Evolutionary conservation across 176 grass and related monocot genomes (phyloP).

Genomic region (Cenchrus americanus): DNA sequence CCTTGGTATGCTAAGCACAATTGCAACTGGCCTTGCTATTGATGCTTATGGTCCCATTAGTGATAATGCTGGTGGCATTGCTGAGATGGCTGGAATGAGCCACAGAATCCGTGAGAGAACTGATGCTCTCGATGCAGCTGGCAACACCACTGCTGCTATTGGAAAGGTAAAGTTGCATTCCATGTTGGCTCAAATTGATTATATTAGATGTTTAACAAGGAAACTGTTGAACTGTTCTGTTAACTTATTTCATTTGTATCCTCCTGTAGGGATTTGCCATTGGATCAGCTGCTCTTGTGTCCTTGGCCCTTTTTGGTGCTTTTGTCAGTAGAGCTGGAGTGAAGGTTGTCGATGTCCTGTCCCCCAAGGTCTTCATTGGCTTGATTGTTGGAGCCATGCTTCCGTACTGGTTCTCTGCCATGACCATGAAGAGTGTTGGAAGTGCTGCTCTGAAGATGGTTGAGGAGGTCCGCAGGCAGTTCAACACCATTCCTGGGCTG

Average conservation of each 20-base stretch:
- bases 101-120: conserved; percentile 95
- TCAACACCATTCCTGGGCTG: conserved; percentile 81
- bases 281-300: conserved; percentile 87
- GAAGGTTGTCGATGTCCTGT: conserved; percentile 75
- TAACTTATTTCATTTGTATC: conserved; percentile 16
- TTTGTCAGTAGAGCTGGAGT: conserved; percentile 86
- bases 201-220: background rate
- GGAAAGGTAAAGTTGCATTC: conserved; percentile 61
- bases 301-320: conserved; percentile 81
- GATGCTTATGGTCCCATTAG: conserved; percentile 97
- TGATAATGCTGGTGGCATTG: conserved; percentile 97
- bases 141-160: conserved; percentile 94
- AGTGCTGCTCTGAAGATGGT: conserved; percentile 90
- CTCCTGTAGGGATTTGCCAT: conserved; percentile 81
- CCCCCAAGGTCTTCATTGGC: conserved; percentile 89
- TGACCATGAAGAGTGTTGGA: conserved; percentile 97
- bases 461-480: conserved; percentile 92
- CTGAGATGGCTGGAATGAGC: conserved; percentile 96
- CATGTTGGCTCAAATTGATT: conserved; percentile 13
- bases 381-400: conserved; percentile 93
- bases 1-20: conserved; percentile 94
- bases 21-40: conserved; percentile 86
- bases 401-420: conserved; percentile 95
- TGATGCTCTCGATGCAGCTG: conserved; percentile 91
- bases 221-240: background rate